Conservation (phyloP, 345 rosid genomes). For the Populus nigra region DNA sequence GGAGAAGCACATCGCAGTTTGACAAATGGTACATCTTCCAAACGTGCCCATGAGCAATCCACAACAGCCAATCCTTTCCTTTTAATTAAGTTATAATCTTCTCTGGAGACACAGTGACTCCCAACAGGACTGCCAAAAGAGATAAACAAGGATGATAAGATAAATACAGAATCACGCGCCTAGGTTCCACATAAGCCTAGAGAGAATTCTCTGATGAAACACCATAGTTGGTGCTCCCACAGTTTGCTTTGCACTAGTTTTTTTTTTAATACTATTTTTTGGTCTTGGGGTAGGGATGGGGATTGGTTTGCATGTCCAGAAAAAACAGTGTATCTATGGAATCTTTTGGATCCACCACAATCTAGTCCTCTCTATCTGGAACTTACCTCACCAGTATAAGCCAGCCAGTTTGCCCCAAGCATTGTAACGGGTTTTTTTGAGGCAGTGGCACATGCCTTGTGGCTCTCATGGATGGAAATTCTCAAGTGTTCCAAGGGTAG, state of each 20-base stretch:
- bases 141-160: slow-evolving; percentile 9
- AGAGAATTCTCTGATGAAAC: neutral
- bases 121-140: slow-evolving; percentile 78
- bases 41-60: slow-evolving; percentile 97
- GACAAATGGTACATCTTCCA: slow-evolving; percentile 87
- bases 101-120: slow-evolving; percentile 76
- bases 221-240: neutral
- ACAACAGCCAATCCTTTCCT: slow-evolving; percentile 93
- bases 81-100: slow-evolving; percentile 68
- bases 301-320: neutral
- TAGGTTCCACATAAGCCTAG: neutral
- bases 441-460: too few species aligned
- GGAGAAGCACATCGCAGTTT: slow-evolving; percentile 90
- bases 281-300: too few species aligned
- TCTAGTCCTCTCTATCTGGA: too few species aligned
- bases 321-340: neutral
- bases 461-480: too few species aligned
- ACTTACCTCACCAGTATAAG: too few species aligned
- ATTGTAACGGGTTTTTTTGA: too few species aligned
- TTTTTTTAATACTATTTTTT: neutral
- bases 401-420: too few species aligned
- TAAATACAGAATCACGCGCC: slow-evolving; percentile 1
- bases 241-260: neutral
- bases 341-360: too few species aligned
- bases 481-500: too few species aligned